Conservation (phyloP, 1,284 basidiomycete genomes). For the Tilletia horrida region DNA sequence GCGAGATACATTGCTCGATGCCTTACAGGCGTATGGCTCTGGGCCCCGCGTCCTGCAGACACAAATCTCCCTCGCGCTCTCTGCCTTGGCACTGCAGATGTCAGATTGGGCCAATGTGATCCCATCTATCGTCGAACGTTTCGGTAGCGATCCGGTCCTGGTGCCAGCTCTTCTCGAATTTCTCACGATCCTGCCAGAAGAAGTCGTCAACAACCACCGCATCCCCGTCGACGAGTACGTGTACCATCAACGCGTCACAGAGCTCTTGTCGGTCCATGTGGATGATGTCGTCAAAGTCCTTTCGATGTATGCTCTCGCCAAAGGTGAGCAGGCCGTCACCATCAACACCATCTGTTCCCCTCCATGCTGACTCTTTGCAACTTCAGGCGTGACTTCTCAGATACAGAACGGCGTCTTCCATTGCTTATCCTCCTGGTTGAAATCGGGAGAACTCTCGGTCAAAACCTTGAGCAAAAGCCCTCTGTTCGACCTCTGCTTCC, state of each 20-base stretch:
- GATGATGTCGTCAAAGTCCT: slow-evolving; percentile 73
- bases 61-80: slow-evolving; percentile 83
- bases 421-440: slow-evolving; percentile 82
- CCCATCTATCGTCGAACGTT: slow-evolving; percentile 75
- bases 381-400: slow-evolving; percentile 65
- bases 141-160: slow-evolving; percentile 77
- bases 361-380: background rate
- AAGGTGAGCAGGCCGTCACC: slow-evolving; percentile 62
- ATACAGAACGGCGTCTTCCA: slow-evolving; percentile 85
- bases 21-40: slow-evolving; percentile 65
- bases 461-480: slow-evolving; percentile 70
- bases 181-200: slow-evolving; percentile 85
- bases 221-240: slow-evolving; percentile 86
- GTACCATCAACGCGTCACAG: slow-evolving; percentile 55
- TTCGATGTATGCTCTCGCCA: slow-evolving; percentile 82
- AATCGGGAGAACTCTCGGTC: slow-evolving; percentile 76
- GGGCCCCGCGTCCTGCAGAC: slow-evolving; percentile 83
- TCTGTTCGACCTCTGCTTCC: slow-evolving; percentile 66
- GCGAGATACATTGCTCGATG: slow-evolving; percentile 78
- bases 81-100: slow-evolving; percentile 86
- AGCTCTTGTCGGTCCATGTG: slow-evolving; percentile 61
- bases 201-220: slow-evolving; percentile 76
- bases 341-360: background rate
- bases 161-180: slow-evolving; percentile 85
- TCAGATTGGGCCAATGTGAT: slow-evolving; percentile 61